These are phyloP conservation scores for Leishmania braziliensis DNA, from an alignment of 208 protist species.

Conservation along the genomic window DNA sequence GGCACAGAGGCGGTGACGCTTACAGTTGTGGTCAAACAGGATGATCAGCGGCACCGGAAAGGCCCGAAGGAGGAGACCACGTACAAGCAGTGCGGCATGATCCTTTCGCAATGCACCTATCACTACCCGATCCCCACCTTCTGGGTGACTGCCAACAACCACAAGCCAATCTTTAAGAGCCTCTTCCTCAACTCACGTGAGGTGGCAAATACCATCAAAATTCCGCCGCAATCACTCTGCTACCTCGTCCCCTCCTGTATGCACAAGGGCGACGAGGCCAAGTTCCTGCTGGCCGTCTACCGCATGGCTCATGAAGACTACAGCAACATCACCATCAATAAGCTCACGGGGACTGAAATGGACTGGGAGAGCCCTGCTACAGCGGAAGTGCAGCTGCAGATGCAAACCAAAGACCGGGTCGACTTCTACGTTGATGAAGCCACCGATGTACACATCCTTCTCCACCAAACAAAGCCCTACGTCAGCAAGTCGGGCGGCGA, in stretches of 20 bases:
- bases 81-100: conserved; percentile 75
- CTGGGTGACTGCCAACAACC: conserved; percentile 79
- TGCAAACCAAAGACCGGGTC: conserved; percentile 60
- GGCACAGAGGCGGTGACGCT: conserved; percentile 40
- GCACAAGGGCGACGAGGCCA: conserved; percentile 44
- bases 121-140: conserved; percentile 51
- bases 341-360: conserved; percentile 46
- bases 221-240: conserved; percentile 65
- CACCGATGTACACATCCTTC: conserved; percentile 73
- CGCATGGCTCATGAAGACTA: conserved; percentile 46
- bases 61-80: conserved; percentile 39
- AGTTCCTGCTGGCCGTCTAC: conserved; percentile 58
- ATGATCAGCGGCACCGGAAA: conserved; percentile 63
- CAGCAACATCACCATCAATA: conserved; percentile 45
- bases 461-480: conserved; percentile 65
- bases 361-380: conserved; percentile 50
- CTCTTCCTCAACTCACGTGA: conserved; percentile 83
- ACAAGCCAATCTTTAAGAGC: conserved; percentile 72
- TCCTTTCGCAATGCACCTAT: conserved; percentile 52
- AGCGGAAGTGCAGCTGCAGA: conserved; percentile 42
- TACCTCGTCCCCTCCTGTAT: conserved; percentile 81
- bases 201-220: conserved; percentile 53
- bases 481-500: conserved; percentile 44
- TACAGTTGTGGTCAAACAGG: conserved; percentile 61
- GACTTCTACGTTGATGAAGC: conserved; percentile 81